phyloP scores from a whole-genome alignment of 176 grass and related monocot genomes.

The Aegilops speltoides region DNA sequence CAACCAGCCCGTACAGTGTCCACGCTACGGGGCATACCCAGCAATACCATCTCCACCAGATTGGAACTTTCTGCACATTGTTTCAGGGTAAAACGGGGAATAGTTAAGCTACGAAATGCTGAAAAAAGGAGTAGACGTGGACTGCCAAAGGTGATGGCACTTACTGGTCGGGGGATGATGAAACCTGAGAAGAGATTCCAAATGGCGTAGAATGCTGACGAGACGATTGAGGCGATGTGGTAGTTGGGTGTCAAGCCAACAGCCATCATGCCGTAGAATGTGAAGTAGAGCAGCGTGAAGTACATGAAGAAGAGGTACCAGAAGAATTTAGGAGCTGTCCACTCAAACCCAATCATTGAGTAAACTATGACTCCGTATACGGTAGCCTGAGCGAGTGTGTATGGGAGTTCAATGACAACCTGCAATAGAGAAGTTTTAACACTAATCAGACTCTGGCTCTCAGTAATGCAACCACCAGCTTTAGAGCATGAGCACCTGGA shows the following conservation, averaged over 20 bases:
- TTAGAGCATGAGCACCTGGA: neutral
- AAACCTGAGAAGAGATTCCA: slow-evolving; percentile 93
- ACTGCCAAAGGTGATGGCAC: neutral
- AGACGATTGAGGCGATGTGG: slow-evolving; percentile 63
- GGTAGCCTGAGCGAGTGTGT: slow-evolving; percentile 58
- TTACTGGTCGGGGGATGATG: slow-evolving; percentile 61
- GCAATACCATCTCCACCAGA: slow-evolving; percentile 95
- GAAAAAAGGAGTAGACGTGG: neutral
- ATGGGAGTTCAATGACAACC: slow-evolving; percentile 80
- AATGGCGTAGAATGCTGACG: slow-evolving; percentile 56
- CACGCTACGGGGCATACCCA: slow-evolving; percentile 69
- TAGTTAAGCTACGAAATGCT: neutral
- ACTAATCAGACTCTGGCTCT: neutral
- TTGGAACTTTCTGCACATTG: slow-evolving; percentile 56
- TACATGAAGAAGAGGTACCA: slow-evolving; percentile 90
- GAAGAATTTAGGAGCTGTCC: slow-evolving; percentile 77
- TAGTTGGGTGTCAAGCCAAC: slow-evolving; percentile 84
- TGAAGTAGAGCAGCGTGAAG: slow-evolving; percentile 94
- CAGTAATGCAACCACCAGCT: neutral
- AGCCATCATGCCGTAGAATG: slow-evolving; percentile 92
- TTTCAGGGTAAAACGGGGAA: slow-evolving; percentile 6
- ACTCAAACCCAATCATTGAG: slow-evolving; percentile 86
- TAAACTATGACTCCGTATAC: slow-evolving; percentile 74
- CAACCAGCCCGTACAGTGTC: slow-evolving; percentile 72
- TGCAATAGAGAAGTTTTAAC: slow-evolving; percentile 25